Conservation (phyloP, 208 protist genomes). For the Leishmania martiniquensis region DNA sequence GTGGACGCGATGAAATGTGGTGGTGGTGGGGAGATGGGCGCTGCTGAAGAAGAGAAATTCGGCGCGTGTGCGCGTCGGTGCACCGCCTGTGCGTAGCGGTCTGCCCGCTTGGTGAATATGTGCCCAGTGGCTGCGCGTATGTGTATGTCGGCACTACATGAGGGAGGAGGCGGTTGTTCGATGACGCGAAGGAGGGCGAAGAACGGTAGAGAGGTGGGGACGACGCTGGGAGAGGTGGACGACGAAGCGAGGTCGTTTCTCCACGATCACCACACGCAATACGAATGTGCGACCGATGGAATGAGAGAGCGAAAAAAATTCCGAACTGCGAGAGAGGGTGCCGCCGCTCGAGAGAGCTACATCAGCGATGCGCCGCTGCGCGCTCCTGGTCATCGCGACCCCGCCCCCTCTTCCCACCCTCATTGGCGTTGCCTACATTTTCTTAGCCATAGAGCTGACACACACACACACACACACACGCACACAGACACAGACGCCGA, state of each 20-base stretch:
- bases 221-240: background rate
- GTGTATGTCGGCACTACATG: background rate
- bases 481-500: background rate
- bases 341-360: background rate
- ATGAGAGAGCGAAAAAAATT: too few species aligned
- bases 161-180: background rate
- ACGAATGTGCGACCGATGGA: background rate
- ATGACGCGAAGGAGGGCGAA: background rate
- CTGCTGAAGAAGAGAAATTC: background rate
- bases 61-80: background rate
- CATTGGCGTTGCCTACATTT: background rate
- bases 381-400: background rate
- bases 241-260: background rate
- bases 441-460: too few species aligned
- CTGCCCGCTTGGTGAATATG: too few species aligned
- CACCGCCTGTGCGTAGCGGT: too few species aligned
- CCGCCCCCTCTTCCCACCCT: background rate
- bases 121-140: too few species aligned
- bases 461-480: too few species aligned
- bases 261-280: background rate
- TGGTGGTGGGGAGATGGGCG: too few species aligned
- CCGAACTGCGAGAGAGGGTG: background rate
- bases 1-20: background rate
- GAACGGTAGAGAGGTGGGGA: background rate
- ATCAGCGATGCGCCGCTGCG: background rate